A percentile compares a stretch with the other conserved stretches of the same genome.
Evolutionary conservation across 78 protist genomes (phyloP).

Genomic region (Dictyostelium capitatum): DNA sequence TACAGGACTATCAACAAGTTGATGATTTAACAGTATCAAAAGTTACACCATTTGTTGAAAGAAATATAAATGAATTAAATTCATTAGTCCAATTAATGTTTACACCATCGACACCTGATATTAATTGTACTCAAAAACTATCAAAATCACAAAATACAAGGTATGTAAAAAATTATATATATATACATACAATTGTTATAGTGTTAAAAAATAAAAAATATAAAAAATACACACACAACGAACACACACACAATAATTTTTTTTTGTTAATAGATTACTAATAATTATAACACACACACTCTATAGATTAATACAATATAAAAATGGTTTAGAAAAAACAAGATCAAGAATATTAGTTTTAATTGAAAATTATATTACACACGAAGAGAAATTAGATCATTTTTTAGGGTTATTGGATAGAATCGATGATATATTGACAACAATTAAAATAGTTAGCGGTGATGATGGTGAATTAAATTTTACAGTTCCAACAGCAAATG

Average conservation of each 20-base stretch:
- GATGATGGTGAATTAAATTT: constrained; percentile 33
- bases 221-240: too few species aligned
- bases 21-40: constrained; percentile 76
- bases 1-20: constrained; percentile 6
- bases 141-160: constrained; percentile 61
- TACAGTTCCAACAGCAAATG: background rate
- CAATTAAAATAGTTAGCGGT: constrained; percentile 22
- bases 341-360: constrained; percentile 45
- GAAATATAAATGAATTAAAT: constrained; percentile 54
- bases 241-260: background rate
- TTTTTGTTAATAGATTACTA: background rate
- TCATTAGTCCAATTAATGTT: constrained; percentile 66
- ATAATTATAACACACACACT: background rate
- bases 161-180: background rate
- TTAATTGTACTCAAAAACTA: constrained; percentile 43
- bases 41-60: constrained; percentile 71
- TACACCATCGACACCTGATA: constrained; percentile 68
- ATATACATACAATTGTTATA: too few species aligned
- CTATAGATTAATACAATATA: constrained; percentile 38
- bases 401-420: constrained; percentile 52
- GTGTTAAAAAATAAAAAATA: too few species aligned
- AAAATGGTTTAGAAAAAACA: constrained; percentile 23
- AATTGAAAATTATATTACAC: constrained; percentile 36
- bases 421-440: constrained; percentile 55
- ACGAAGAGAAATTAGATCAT: constrained; percentile 32